phyloP scores from a whole-genome alignment of 2,329 filamentous ascomycete genomes.

The Lecanicillium sp. region DNA sequence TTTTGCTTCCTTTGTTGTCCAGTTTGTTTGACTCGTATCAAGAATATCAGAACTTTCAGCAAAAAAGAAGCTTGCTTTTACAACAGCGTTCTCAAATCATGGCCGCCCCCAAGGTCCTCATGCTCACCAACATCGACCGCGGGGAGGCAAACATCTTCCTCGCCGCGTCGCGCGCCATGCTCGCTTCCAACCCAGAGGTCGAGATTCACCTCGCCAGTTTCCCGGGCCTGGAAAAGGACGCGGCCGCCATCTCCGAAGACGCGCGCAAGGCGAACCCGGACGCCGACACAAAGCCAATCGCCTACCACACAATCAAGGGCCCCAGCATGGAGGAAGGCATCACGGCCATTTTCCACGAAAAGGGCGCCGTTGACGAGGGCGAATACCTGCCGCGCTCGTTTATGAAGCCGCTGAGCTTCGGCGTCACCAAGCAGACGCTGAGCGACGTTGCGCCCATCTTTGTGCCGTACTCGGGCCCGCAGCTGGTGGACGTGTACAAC shows the following conservation, averaged over 20 bases:
- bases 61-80: no score
- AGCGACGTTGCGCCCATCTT: constrained; percentile 20
- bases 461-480: constrained; percentile 16
- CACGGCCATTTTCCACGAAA: no score
- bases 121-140: constrained; percentile 36
- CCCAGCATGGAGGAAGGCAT: not conserved
- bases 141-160: constrained; percentile 39
- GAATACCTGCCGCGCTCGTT: no score
- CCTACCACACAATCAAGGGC: constrained; percentile 21
- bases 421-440: constrained; percentile 20
- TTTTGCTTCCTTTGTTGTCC: no score
- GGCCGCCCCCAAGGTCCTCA: constrained; percentile 21
- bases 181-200: constrained; percentile 22
- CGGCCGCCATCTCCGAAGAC: constrained; percentile 9
- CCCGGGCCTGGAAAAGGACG: constrained; percentile 18
- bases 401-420: constrained; percentile 9
- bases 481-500: constrained; percentile 32
- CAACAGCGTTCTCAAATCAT: no score
- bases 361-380: no score
- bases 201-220: constrained; percentile 39
- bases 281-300: constrained; percentile 12
- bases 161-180: constrained; percentile 31
- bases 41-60: no score
- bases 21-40: no score
- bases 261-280: constrained; percentile 1